phyloP scores from a whole-genome alignment of 331 rosid genomes.

The Dryas integrifolia region DNA sequence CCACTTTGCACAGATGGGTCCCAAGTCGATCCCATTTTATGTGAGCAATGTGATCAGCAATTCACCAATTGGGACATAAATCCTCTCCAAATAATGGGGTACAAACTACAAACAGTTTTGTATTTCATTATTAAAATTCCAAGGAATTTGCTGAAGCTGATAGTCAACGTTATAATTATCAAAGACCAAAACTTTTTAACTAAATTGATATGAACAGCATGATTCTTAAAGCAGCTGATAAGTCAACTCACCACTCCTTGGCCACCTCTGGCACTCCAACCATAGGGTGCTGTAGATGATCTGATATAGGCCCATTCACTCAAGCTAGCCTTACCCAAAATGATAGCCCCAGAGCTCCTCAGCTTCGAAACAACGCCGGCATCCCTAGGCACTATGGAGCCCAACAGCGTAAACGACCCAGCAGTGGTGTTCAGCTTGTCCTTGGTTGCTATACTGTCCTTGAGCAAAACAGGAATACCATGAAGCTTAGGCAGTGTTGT shows the following conservation, averaged over 20 bases:
- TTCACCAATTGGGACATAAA: no score
- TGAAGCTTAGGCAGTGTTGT: conserved; percentile 36
- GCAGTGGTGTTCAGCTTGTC: conserved; percentile 52
- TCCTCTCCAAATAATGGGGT: no score
- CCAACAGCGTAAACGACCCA: conserved; percentile 59
- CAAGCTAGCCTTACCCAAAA: conserved; percentile 55
- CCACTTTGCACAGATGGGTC: no score
- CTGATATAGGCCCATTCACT: conserved; percentile 37
- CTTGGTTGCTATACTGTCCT: conserved; percentile 37
- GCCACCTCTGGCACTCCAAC: conserved; percentile 41
- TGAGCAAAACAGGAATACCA: conserved; percentile 53
- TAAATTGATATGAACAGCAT: no score
- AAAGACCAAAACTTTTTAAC: no score
- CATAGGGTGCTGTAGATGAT: conserved; percentile 21
- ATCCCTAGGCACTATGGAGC: conserved; percentile 52
- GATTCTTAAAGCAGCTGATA: not conserved
- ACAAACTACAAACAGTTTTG: no score
- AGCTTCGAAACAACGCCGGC: conserved; percentile 51
- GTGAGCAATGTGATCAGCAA: no score
- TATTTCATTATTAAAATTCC: no score
- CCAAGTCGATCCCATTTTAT: no score
- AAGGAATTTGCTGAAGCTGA: no score
- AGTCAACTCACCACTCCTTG: conserved; percentile 27
- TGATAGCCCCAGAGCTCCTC: conserved; percentile 55
- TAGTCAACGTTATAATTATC: no score